phyloP scores from a whole-genome alignment of 208 protist species.

The Wallacemonas sp. region DNA sequence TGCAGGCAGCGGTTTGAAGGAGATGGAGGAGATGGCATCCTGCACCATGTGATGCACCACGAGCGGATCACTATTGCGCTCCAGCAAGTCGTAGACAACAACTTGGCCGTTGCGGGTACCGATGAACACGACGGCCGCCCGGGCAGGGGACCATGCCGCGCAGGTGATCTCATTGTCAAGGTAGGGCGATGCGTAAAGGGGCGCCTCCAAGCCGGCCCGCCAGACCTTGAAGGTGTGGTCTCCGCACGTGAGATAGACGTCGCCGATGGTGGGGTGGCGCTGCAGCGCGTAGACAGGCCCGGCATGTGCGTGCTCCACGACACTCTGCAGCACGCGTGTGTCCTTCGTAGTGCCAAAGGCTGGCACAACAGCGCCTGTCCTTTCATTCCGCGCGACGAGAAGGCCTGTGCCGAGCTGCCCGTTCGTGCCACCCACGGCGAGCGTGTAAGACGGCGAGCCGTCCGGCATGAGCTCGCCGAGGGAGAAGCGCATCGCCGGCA shows the following conservation, averaged over 20 bases:
- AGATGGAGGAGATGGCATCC: slow-evolving; percentile 85
- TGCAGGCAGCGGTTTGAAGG: slow-evolving; percentile 80
- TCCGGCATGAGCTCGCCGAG: slow-evolving; percentile 61
- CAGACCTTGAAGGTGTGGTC: slow-evolving; percentile 91
- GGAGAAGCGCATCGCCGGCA: slow-evolving; percentile 32
- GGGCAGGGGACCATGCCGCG: slow-evolving; percentile 84
- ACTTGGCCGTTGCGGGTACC: slow-evolving; percentile 85
- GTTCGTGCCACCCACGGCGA: slow-evolving; percentile 58
- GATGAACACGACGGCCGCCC: slow-evolving; percentile 75
- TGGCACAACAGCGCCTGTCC: slow-evolving; percentile 30
- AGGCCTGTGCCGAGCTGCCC: slow-evolving; percentile 77
- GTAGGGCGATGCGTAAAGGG: slow-evolving; percentile 77
- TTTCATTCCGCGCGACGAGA: slow-evolving; percentile 63
- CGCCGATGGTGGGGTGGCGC: slow-evolving; percentile 80
- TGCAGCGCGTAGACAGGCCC: slow-evolving; percentile 78
- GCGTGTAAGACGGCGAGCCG: slow-evolving; percentile 60
- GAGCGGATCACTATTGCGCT: slow-evolving; percentile 86
- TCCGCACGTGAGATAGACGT: slow-evolving; percentile 89
- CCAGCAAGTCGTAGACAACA: slow-evolving; percentile 90
- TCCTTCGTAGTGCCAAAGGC: slow-evolving; percentile 64
- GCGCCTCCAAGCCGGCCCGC: slow-evolving; percentile 63
- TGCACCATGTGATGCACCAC: slow-evolving; percentile 88
- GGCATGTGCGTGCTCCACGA: slow-evolving; percentile 57
- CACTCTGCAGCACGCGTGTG: slow-evolving; percentile 57
- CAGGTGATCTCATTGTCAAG: slow-evolving; percentile 60